Evolutionary conservation across 805 yeast genomes (phyloP).

Genomic region (Candida boleticola): DNA sequence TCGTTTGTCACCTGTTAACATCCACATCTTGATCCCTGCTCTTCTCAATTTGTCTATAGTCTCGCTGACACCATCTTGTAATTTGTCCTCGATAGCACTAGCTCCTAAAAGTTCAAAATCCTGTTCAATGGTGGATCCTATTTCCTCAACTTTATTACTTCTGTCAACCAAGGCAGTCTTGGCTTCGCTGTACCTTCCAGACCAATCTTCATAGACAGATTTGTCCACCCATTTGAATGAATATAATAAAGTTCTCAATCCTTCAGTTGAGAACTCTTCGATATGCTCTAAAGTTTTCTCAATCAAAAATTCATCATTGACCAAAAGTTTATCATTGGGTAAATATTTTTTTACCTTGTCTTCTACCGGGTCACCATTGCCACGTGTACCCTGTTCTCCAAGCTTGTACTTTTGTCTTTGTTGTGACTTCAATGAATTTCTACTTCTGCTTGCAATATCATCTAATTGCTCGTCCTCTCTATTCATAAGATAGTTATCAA

Average conservation of each 20-base stretch:
- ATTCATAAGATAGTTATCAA: slow-evolving; percentile 49
- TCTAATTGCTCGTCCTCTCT: slow-evolving; percentile 52
- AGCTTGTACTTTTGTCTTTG: slow-evolving; percentile 56
- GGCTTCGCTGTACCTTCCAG: slow-evolving; percentile 65
- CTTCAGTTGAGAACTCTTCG: slow-evolving; percentile 93
- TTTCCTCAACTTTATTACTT: slow-evolving; percentile 58
- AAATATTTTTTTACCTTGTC: slow-evolving; percentile 9
- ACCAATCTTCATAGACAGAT: slow-evolving; percentile 65
- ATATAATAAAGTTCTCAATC: slow-evolving; percentile 85
- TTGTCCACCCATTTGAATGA: slow-evolving; percentile 70
- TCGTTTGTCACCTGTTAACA: slow-evolving; percentile 96
- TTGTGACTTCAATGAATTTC: slow-evolving; percentile 57
- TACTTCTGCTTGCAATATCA: slow-evolving; percentile 50
- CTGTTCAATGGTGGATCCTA: slow-evolving; percentile 71
- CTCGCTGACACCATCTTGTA: slow-evolving; percentile 96
- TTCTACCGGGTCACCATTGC: slow-evolving; percentile 2
- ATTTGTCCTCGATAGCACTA: slow-evolving; percentile 94
- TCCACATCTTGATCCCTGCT: slow-evolving; percentile 96
- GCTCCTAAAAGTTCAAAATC: slow-evolving; percentile 79
- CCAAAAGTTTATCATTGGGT: slow-evolving; percentile 53
- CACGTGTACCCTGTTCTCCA: slow-evolving; percentile 11
- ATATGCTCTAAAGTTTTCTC: slow-evolving; percentile 87
- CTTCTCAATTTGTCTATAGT: slow-evolving; percentile 87
- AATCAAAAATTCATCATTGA: slow-evolving; percentile 72
- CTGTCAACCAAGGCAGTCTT: slow-evolving; percentile 73